These are phyloP conservation scores for Xylaria sp. DNA, from an alignment of 2,329 filamentous ascomycete species.

Conservation along the genomic window DNA sequence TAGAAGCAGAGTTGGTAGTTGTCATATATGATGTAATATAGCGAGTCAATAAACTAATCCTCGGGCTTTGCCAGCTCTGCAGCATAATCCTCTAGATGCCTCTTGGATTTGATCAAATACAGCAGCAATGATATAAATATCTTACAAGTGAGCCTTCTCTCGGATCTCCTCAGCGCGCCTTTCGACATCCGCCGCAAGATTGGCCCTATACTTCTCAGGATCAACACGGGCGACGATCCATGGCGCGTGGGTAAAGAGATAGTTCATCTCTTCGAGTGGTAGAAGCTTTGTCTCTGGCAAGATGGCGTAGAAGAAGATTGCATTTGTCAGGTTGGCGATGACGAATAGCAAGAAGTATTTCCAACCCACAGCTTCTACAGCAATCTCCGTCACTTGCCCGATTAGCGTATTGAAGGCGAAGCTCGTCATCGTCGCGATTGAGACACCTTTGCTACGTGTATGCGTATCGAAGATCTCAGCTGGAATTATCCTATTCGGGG, in stretches of 20 bases:
- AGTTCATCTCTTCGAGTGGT: slow-evolving; percentile 74
- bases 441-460: slow-evolving; percentile 78
- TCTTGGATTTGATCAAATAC: background rate
- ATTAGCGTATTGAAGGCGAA: slow-evolving; percentile 77
- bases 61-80: background rate
- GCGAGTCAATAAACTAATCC: background rate
- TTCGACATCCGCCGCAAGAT: slow-evolving; percentile 64
- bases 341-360: slow-evolving; percentile 70
- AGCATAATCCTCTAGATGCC: background rate
- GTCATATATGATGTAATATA: background rate
- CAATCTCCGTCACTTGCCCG: slow-evolving; percentile 51
- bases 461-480: slow-evolving; percentile 82
- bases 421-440: slow-evolving; percentile 76
- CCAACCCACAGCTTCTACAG: slow-evolving; percentile 65
- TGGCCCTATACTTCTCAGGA: slow-evolving; percentile 60
- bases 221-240: slow-evolving; percentile 69
- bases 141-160: slow-evolving; percentile 55
- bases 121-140: background rate
- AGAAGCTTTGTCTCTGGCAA: slow-evolving; percentile 72
- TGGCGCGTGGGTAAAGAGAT: slow-evolving; percentile 70
- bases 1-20: too few species aligned
- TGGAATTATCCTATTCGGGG: slow-evolving; percentile 60
- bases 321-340: slow-evolving; percentile 67
- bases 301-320: slow-evolving; percentile 67
- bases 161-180: slow-evolving; percentile 65